Conservation (phyloP, 768 basidiomycete species). For the Sporobolomyces pararoseus region DNA sequence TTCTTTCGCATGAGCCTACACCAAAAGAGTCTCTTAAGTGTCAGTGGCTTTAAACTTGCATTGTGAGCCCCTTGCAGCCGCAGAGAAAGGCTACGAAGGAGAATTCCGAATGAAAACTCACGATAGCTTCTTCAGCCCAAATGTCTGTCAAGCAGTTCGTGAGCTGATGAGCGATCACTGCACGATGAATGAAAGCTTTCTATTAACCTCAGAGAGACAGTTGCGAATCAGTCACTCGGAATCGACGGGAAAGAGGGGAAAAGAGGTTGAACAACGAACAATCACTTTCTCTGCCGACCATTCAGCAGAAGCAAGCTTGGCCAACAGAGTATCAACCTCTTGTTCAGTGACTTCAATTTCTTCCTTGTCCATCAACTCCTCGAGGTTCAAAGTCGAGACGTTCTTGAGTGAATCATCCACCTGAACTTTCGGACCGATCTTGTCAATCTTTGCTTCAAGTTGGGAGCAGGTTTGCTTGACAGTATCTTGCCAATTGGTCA, state of each 20-base stretch:
- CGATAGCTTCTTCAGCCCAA: constrained; percentile 2
- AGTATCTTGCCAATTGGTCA: neutral
- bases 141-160: constrained; percentile 78
- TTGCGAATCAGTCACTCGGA: too few relatives aligned
- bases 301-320: neutral
- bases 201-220: constrained; percentile 48
- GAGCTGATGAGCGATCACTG: constrained; percentile 74
- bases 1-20: constrained; percentile 63
- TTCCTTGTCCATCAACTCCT: neutral
- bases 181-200: constrained; percentile 70
- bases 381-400: neutral
- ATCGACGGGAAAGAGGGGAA: too few relatives aligned
- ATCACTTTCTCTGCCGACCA: neutral
- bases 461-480: neutral
- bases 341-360: constrained; percentile 51
- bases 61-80: too few relatives aligned
- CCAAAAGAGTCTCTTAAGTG: too few relatives aligned
- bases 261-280: too few relatives aligned
- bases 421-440: neutral
- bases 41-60: too few relatives aligned
- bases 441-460: neutral
- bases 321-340: neutral
- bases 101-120: neutral
- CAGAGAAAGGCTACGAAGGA: neutral
- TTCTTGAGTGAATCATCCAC: neutral